Evolutionary conservation across 2,329 filamentous ascomycete genomes (phyloP), one percentile per base, ranked within the genome.

Genomic region (Corynespora cassiicola): DNA sequence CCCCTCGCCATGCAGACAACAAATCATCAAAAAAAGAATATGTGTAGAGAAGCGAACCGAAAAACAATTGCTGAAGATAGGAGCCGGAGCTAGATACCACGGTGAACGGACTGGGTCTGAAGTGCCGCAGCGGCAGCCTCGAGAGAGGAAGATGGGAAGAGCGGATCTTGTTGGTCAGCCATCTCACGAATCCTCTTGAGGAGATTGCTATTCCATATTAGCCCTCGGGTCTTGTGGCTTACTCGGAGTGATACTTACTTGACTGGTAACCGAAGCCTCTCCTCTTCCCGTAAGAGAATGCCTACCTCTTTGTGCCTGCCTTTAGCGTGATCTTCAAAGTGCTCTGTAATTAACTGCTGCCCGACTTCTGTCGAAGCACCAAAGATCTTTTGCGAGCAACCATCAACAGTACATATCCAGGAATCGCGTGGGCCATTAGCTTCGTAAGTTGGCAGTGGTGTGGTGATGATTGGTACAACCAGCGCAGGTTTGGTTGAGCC

Each of bases 321-420:
- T 33, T 75, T 71, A 25, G 82, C 78, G 55, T 89, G 86, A 35
- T 79, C 71, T 24, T 73, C 73, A 47, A 84, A 78, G 57, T 90
- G 86, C 31, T 78, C 71, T 12, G 72, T 73, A 29, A 89, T 85
- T 7, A 80, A 67, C 4, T 73, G 68, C 42, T 80, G 76, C 16
- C 79, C 80, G 0, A 76, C 72, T 3, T 76, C 66, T 26, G 78
- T 74, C 28, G 81, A 77, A n/a, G 81, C 81, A 2, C 76, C 77
- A 45, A 84, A 83, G 8, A 88, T 81, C 25, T 84, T 75, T 51
- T 83, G 83, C 23, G 70, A 70, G 55, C 86, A 90, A 16, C 78
- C 82, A 8, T 82, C 79, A 45, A 85, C 75, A 4, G 78, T 77
- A 54, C 86, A 90, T 1, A 71, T 72, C 85, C 86, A 90, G 0